phyloP scores from a whole-genome alignment of 2,329 filamentous ascomycete species.

The Fusarium torulosum region DNA sequence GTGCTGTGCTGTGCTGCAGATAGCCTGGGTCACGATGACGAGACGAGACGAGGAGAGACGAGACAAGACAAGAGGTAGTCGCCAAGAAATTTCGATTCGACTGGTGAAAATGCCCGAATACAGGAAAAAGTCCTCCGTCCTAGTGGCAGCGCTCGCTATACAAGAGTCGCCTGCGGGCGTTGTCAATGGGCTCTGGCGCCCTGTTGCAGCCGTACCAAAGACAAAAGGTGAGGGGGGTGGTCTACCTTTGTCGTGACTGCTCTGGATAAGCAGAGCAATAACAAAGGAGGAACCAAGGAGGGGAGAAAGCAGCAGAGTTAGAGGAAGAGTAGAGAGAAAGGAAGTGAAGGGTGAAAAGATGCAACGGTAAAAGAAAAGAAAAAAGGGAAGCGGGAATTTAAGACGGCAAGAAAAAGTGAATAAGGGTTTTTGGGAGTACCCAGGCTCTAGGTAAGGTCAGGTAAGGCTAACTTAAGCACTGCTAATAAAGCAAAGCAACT shows the following conservation, averaged over 20 bases:
- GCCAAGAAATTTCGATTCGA: too few species aligned
- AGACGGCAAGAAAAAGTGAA: slow-evolving; percentile 42
- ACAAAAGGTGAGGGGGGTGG: slow-evolving; percentile 28
- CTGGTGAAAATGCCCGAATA: too few species aligned
- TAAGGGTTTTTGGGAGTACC: slow-evolving; percentile 43
- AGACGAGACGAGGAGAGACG: background rate
- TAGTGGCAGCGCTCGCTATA: slow-evolving; percentile 38
- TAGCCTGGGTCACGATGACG: slow-evolving; percentile 19
- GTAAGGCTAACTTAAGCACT: slow-evolving; percentile 9
- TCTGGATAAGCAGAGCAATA: slow-evolving; percentile 31
- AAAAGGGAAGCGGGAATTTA: slow-evolving; percentile 49
- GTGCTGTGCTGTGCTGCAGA: background rate
- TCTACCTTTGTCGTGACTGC: slow-evolving; percentile 36
- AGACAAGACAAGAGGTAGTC: background rate
- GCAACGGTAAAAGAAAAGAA: slow-evolving; percentile 19
- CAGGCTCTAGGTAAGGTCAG: background rate
- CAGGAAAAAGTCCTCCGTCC: slow-evolving; percentile 12
- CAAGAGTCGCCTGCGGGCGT: slow-evolving; percentile 40
- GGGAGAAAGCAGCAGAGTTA: background rate
- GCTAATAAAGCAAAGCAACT: slow-evolving; percentile 8
- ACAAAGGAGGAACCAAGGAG: background rate
- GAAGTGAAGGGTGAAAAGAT: slow-evolving; percentile 32
- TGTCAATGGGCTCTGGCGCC: slow-evolving; percentile 42
- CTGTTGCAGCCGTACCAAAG: slow-evolving; percentile 35
- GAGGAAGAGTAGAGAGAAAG: slow-evolving; percentile 4